Conservation (phyloP, 768 basidiomycete species). For the Auricularia sp. region DNA sequence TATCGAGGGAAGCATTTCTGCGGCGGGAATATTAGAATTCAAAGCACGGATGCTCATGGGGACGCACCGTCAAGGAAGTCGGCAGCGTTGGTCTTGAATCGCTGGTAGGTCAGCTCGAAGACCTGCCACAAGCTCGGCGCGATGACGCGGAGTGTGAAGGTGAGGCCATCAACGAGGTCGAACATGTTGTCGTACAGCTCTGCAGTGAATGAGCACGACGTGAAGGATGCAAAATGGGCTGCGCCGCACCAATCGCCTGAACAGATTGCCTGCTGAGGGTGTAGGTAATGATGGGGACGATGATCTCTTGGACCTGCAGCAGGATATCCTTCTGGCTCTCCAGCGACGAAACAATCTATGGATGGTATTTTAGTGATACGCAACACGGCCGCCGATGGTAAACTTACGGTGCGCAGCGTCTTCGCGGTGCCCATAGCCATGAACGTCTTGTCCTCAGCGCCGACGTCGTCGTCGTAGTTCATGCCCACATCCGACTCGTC, state of each 20-base stretch:
- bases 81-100: conserved; percentile 75
- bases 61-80: conserved; percentile 77
- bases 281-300: conserved; percentile 66
- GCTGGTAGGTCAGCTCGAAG: conserved; percentile 69
- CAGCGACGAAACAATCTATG: conserved; percentile 63
- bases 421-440: conserved; percentile 82
- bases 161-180: conserved; percentile 74
- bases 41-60: not conserved
- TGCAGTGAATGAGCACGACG: conserved; percentile 19
- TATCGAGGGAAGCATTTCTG: conserved; percentile 78
- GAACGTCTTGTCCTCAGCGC: conserved; percentile 79
- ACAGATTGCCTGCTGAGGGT: conserved; percentile 49
- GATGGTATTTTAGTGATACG: not conserved
- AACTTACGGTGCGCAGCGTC: conserved; percentile 66
- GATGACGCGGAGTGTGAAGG: conserved; percentile 69
- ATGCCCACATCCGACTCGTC: conserved; percentile 43
- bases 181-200: conserved; percentile 85
- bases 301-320: conserved; percentile 68
- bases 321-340: conserved; percentile 67
- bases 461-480: conserved; percentile 35
- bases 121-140: conserved; percentile 81
- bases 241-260: conserved; percentile 57
- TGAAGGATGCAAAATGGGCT: not conserved
- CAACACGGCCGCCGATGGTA: conserved; percentile 1
- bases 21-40: not conserved